A percentile compares a stretch with the other conserved stretches of the same genome.
These are phyloP conservation scores for Xanthoceras sorbifolium DNA, from an alignment of 345 rosid genomes.

Conservation along the genomic window DNA sequence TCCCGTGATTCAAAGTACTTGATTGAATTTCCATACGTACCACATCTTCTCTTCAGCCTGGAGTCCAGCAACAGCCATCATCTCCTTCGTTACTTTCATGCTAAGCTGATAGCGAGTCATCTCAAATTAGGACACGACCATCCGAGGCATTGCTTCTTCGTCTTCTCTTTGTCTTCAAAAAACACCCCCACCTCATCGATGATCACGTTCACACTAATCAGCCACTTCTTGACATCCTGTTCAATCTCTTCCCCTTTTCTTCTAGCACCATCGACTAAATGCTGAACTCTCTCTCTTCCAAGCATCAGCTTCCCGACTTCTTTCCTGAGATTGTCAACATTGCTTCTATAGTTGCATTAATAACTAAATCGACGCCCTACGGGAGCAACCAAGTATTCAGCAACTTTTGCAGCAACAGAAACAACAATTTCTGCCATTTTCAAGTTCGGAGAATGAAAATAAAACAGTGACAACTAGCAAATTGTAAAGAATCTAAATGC, in stretches of 20 bases:
- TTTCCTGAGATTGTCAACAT: slow-evolving; percentile 16
- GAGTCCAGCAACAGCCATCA: background rate
- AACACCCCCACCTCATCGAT: background rate
- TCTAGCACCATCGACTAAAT: slow-evolving; percentile 7
- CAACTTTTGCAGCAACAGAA: background rate
- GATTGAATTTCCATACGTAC: background rate
- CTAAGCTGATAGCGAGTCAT: slow-evolving; percentile 9
- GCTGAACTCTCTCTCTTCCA: background rate
- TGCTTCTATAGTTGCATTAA: slow-evolving; percentile 12
- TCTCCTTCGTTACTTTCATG: slow-evolving; percentile 5
- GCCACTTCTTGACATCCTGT: slow-evolving; percentile 5
- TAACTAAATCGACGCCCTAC: slow-evolving; percentile 6
- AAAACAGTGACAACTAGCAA: background rate
- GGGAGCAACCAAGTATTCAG: background rate
- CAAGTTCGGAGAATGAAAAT: background rate
- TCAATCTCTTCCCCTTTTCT: slow-evolving; percentile 12
- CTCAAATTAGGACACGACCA: background rate
- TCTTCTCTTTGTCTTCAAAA: background rate
- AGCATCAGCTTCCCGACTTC: slow-evolving; percentile 6
- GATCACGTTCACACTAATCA: background rate
- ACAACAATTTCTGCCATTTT: background rate
- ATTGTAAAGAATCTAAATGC: background rate
- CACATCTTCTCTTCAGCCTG: background rate
- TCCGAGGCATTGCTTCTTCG: background rate
- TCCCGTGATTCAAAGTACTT: no score